Evolutionary conservation across 2,329 filamentous ascomycete species (phyloP).

Genomic region (Epichloe baconii): DNA sequence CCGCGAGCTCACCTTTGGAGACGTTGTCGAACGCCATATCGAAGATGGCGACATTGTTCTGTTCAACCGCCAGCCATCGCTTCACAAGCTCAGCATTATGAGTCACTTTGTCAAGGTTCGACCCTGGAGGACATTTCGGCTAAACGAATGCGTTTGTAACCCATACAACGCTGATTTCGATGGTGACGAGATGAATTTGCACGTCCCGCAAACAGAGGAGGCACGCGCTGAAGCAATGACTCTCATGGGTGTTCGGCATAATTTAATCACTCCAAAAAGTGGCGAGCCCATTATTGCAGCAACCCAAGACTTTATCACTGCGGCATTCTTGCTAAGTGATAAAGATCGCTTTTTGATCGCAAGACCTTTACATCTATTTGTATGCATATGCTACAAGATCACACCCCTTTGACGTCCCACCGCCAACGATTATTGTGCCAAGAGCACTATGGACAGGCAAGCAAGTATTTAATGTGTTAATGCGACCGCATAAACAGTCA

Average conservation of each 20-base stretch:
- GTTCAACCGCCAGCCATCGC: slow-evolving; percentile 93
- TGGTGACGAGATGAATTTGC: slow-evolving; percentile 97
- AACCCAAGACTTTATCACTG: slow-evolving; percentile 99
- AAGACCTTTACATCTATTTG: slow-evolving; percentile 82
- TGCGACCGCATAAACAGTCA: slow-evolving; percentile 78
- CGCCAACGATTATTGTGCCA: slow-evolving; percentile 76
- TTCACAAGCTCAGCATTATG: slow-evolving; percentile 98
- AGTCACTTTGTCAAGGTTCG: slow-evolving; percentile 87
- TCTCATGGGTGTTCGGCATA: slow-evolving; percentile 96
- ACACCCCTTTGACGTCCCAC: slow-evolving; percentile 70
- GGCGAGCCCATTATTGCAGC: slow-evolving; percentile 96
- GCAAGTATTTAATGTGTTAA: slow-evolving; percentile 82
- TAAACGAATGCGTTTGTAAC: slow-evolving; percentile 96
- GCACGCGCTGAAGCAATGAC: slow-evolving; percentile 89
- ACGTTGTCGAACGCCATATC: slow-evolving; percentile 86
- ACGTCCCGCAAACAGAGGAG: slow-evolving; percentile 96
- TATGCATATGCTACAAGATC: slow-evolving; percentile 82
- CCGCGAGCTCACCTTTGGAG: slow-evolving; percentile 62
- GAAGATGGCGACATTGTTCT: slow-evolving; percentile 93
- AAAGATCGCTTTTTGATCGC: slow-evolving; percentile 91
- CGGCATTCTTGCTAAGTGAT: slow-evolving; percentile 77
- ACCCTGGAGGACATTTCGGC: slow-evolving; percentile 87
- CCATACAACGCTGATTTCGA: slow-evolving; percentile 99
- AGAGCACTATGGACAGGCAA: slow-evolving; percentile 91
- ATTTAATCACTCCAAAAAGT: slow-evolving; percentile 90